Evolutionary conservation across 345 rosid genomes (phyloP).

Genomic region (Combretum micranthum): DNA sequence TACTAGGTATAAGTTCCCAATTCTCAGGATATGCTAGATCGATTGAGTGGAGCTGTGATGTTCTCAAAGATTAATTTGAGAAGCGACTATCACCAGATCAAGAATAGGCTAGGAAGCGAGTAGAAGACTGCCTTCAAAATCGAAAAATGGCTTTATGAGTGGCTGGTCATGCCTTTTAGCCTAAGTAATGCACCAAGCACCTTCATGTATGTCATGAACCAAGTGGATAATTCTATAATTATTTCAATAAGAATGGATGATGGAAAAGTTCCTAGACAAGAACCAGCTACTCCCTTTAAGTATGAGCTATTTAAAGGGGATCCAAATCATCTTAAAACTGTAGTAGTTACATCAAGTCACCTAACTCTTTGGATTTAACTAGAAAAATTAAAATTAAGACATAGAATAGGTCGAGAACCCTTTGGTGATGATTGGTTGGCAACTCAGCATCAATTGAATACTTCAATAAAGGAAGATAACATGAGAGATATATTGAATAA

Average conservation of each 20-base stretch:
- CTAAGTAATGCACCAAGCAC: no score
- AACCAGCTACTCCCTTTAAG: slow-evolving; percentile 31
- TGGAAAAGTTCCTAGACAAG: slow-evolving; percentile 35
- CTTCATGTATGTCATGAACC: no score
- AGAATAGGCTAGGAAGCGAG: no score
- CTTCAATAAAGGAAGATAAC: slow-evolving; percentile 56
- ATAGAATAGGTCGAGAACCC: slow-evolving; percentile 87
- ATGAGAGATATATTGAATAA: slow-evolving; percentile 40
- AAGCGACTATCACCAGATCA: no score
- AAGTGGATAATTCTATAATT: background rate
- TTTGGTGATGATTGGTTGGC: slow-evolving; percentile 97
- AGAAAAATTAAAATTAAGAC: slow-evolving; percentile 57
- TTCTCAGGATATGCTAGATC: no score
- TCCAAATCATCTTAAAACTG: slow-evolving; percentile 44
- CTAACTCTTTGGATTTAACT: slow-evolving; percentile 66
- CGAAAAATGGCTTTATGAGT: no score
- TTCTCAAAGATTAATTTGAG: no score
- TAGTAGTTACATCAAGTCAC: slow-evolving; percentile 36
- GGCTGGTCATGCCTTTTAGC: no score
- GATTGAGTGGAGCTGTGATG: no score
- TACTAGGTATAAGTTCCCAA: no score
- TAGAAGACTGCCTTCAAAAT: no score
- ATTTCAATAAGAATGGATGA: slow-evolving; percentile 50
- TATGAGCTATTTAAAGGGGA: no score
- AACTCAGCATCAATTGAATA: slow-evolving; percentile 58